Evolutionary conservation across 1,284 basidiomycete species (phyloP), one percentile per base, ranked within the genome.

Genomic region (Chondrostereum purpureum): DNA sequence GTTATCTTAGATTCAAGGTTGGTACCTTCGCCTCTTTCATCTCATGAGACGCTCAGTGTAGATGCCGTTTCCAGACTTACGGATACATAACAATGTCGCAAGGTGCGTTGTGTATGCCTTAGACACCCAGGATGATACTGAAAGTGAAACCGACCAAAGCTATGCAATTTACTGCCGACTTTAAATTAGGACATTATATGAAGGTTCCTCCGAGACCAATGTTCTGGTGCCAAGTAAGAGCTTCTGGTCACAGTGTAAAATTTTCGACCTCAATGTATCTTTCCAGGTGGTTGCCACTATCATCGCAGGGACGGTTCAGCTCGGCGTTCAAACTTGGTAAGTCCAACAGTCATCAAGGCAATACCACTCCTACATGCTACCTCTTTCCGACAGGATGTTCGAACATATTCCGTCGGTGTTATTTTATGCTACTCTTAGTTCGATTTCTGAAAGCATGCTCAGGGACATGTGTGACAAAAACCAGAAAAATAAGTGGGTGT

Each of bases 131-230:
- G n/a, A n/a, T n/a, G n/a, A n/a, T n/a, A n/a, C n/a, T n/a, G n/a
- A n/a, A n/a, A n/a, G n/a, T n/a, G n/a, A n/a, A n/a, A n/a, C n/a
- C 46, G 48, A 39, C 34, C 17, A 53, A 56, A 59, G 71, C 72
- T 10, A 52, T 74, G 33, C 59, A 59, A 17, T 85, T 86, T 60
- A 73, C 81, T 3, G 72, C 75, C 11, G 83, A 86, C 57, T 78
- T 83, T 60, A 83, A 84, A 56, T 72, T 84, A 21, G 81, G 80
- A 3, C 81, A 84, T 51, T 83, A 84, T 63, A 84, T 84, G 81
- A 84, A 85, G 60, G 56, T 68, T 43, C 68, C 72, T 31, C 69
- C 72, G 10, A 59, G 70, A 42, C 59, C 69, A 5, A 80, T 86
- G 73, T 80, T 87, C 57, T 69, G 64, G 53, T 65, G 57, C 17